Evolutionary conservation across 345 rosid genomes (phyloP).

Genomic region (Atalantia buxifolia): DNA sequence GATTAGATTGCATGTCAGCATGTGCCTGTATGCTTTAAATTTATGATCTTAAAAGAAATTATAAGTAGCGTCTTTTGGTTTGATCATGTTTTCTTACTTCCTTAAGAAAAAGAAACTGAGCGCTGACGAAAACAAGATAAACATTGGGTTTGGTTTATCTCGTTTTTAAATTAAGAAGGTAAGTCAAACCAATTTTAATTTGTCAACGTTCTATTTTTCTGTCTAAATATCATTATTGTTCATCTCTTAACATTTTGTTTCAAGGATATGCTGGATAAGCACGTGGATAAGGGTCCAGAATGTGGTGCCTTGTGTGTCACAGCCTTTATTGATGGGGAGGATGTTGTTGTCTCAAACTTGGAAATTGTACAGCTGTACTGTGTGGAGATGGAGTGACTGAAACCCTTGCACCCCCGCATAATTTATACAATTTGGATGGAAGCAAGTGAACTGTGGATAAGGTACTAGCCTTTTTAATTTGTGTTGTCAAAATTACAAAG

Average conservation of each 20-base stretch:
- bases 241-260: no score
- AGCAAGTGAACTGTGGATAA: constrained; percentile 51
- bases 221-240: no score
- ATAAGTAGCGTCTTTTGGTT: no score
- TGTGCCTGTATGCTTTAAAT: no score
- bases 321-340: constrained; percentile 55
- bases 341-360: constrained; percentile 58
- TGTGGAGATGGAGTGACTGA: constrained; percentile 64
- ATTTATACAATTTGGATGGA: constrained; percentile 56
- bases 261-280: background rate
- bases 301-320: constrained; percentile 82
- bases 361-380: constrained; percentile 83
- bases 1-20: no score
- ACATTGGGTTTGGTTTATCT: no score
- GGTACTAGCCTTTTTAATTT: constrained; percentile 16
- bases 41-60: no score
- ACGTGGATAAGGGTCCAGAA: constrained; percentile 42
- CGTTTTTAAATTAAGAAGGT: no score
- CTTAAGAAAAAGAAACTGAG: no score
- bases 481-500: background rate
- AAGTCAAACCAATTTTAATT: background rate
- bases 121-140: no score
- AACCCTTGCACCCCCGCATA: constrained; percentile 65
- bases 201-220: background rate
- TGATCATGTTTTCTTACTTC: no score